phyloP scores from a whole-genome alignment of 176 grass and related monocot genomes.

The Oryza coarctata region DNA sequence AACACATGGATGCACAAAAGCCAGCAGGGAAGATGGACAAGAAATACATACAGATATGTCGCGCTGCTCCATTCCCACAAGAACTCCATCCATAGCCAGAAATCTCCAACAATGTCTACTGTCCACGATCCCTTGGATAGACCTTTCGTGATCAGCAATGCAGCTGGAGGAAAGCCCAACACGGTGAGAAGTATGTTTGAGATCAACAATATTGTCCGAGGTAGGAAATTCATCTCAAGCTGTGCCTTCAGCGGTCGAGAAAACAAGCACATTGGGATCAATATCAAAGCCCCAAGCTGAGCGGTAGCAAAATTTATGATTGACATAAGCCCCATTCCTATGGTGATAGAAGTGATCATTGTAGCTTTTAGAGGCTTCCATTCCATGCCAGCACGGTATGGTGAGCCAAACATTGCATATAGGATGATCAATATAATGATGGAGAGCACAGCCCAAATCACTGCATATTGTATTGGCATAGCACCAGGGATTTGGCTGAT shows the following conservation, averaged over 20 bases:
- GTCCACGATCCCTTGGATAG: slow-evolving; percentile 43
- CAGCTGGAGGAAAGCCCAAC: slow-evolving; percentile 65
- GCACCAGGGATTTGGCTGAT: slow-evolving; percentile 62
- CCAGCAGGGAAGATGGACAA: slow-evolving; percentile 92
- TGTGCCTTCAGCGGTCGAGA: slow-evolving; percentile 51
- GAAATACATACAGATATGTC: slow-evolving; percentile 74
- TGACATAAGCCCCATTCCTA: slow-evolving; percentile 85
- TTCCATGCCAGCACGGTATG: slow-evolving; percentile 58
- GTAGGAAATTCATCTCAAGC: slow-evolving; percentile 34
- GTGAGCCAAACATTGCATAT: slow-evolving; percentile 57
- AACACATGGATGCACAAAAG: slow-evolving; percentile 72
- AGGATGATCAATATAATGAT: slow-evolving; percentile 42
- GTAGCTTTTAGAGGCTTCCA: slow-evolving; percentile 84
- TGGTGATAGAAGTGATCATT: slow-evolving; percentile 66
- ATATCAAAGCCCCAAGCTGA: slow-evolving; percentile 78
- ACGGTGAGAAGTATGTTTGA: slow-evolving; percentile 57
- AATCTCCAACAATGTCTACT: slow-evolving; percentile 42
- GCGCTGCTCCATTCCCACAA: slow-evolving; percentile 93
- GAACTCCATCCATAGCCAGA: slow-evolving; percentile 79
- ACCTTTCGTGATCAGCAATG: slow-evolving; percentile 50
- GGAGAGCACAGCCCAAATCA: slow-evolving; percentile 64
- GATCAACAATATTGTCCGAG: slow-evolving; percentile 27
- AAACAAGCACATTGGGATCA: slow-evolving; percentile 81
- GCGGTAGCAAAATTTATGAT: slow-evolving; percentile 93
- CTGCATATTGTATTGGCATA: slow-evolving; percentile 33